Evolutionary conservation across 495 filamentous ascomycete genomes (phyloP), one percentile per base, ranked within the genome.

Genomic region (Talaromyces trachyspermus): DNA sequence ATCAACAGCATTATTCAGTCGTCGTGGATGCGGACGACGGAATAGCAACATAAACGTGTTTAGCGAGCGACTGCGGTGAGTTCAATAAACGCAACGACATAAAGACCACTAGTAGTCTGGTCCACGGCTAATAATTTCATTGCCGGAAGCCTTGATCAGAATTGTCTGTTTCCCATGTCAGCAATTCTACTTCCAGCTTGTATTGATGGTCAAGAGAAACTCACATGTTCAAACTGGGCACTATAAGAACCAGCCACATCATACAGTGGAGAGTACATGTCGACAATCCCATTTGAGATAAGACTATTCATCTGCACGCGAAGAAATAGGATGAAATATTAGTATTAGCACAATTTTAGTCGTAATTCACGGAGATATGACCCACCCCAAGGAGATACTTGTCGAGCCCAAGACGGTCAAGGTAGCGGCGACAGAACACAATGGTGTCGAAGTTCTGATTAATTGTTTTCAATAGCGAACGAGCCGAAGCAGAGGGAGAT

Each of bases 361-460:
- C 15, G 45, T 61, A 39, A 59, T 48, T 40, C 9, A 48, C 49
- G 7, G 8, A 20, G 23, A 39, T 41, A 8, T 2, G 12, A 60
- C 71, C 61, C 61, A 80, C 74, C 6, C 79, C 80, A 4, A 76
- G 68, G 19, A 80, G 53, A 55, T 84, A 84, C 44, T 78, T 74
- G 14, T 79, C 66, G 41, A 81, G 63, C 0, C 80, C 80, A 42
- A 83, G 63, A 24, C 80, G 71, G 51, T 84, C 80, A 26, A 84
- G 69, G 54, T 81, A 83, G 20, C 80, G 75, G 29, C 80, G 66
- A 48, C 72, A 80, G 49, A 80, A 84, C 7, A 78, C 77, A 45
- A 84, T 56, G 2, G 78, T 74, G 12, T 78, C 78, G 49, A 84
- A 84, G 49, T 83, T 83, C 45, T 80, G 77, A 15, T 75, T 76